phyloP scores from a whole-genome alignment of 176 grass and related monocot species.

The Cenchrus fungigraminus region DNA sequence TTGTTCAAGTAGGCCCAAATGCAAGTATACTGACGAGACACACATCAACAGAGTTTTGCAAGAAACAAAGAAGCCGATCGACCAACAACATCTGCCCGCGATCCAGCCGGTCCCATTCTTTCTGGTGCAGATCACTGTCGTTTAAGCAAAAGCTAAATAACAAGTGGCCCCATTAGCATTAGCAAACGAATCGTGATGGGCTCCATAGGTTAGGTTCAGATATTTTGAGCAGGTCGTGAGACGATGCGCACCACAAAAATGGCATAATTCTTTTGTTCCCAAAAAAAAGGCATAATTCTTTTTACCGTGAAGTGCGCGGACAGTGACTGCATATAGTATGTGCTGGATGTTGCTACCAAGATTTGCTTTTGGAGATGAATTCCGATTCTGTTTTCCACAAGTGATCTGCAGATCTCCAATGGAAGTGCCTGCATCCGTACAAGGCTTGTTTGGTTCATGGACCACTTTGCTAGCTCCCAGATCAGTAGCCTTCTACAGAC shows the following conservation, averaged over 20 bases:
- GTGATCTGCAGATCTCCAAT: neutral
- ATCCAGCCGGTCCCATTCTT: neutral
- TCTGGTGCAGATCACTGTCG: neutral
- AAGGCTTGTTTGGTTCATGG: neutral
- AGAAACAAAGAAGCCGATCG: constrained; percentile 2
- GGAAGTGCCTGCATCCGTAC: neutral
- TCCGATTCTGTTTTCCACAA: constrained; percentile 4
- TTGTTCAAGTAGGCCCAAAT: neutral
- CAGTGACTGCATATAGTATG: constrained; percentile 3
- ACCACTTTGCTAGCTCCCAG: neutral
- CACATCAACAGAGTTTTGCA: constrained; percentile 3
- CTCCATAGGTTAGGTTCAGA: constrained; percentile 36
- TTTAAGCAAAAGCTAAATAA: constrained; percentile 26
- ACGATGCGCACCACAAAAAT: constrained; percentile 25
- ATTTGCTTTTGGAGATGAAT: constrained; percentile 21
- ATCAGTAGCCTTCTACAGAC: neutral
- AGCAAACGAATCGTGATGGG: constrained; percentile 33
- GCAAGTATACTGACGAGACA: neutral
- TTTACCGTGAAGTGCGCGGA: neutral
- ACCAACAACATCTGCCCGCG: neutral
- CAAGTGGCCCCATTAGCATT: neutral
- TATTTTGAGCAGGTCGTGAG: constrained; percentile 25
- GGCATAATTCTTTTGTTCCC: constrained; percentile 5
- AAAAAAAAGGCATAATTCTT: constrained; percentile 16
- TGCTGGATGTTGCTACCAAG: neutral